Percentiles rank a stretch among this genome's conserved stretches.
Conservation (phyloP, 768 basidiomycete species). For the Russula brevipes region DNA sequence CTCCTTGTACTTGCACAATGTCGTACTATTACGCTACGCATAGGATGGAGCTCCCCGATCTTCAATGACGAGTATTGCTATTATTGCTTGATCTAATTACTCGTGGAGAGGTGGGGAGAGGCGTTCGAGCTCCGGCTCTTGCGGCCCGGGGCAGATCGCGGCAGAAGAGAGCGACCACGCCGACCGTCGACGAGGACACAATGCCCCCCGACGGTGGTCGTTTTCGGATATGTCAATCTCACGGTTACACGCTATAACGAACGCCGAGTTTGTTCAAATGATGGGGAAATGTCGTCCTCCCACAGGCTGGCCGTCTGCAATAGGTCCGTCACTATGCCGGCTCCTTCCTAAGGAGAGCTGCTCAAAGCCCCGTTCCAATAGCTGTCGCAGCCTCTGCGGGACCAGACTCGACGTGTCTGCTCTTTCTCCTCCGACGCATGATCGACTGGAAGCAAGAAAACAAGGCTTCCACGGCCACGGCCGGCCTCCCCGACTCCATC, state of each 20-base stretch:
- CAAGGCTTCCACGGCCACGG: slow-evolving; percentile 22
- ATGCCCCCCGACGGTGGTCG: neutral
- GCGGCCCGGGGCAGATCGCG: neutral
- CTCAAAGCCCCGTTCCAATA: slow-evolving; percentile 27
- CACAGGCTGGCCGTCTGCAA: slow-evolving; percentile 42
- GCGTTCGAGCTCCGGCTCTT: too few relatives aligned
- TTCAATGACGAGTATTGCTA: neutral
- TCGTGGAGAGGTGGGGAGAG: too few relatives aligned
- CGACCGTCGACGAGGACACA: neutral
- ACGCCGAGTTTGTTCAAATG: slow-evolving; percentile 45
- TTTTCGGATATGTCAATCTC: neutral
- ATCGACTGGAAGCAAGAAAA: slow-evolving; percentile 22
- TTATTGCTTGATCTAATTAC: neutral
- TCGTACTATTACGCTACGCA: slow-evolving; percentile 21
- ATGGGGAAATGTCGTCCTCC: slow-evolving; percentile 46
- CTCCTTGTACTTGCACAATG: slow-evolving; percentile 42
- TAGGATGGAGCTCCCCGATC: slow-evolving; percentile 12
- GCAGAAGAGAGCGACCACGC: neutral
- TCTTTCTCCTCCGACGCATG: slow-evolving; percentile 52
- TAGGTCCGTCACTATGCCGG: slow-evolving; percentile 36
- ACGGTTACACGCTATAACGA: slow-evolving; percentile 16
- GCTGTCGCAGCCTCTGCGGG: slow-evolving; percentile 80
- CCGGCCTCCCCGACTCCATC: slow-evolving; percentile 26
- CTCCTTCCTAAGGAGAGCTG: neutral
- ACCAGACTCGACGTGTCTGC: slow-evolving; percentile 73